These are phyloP conservation scores for Hibiscus mutabilis DNA, from an alignment of 345 rosid genomes.

Conservation along the genomic window DNA sequence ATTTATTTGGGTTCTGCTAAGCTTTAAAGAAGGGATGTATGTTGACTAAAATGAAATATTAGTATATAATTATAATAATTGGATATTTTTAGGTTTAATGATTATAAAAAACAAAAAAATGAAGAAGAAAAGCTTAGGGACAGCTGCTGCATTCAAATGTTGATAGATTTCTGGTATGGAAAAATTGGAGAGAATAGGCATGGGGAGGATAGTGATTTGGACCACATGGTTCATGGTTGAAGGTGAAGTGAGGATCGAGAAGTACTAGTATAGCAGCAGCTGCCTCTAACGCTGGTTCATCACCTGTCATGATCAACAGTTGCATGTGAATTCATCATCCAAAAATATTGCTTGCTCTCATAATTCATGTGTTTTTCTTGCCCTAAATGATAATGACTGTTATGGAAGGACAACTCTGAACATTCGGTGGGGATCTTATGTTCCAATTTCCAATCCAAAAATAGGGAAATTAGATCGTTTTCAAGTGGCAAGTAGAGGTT, in stretches of 20 bases:
- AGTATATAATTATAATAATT: not conserved
- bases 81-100: slow-evolving; percentile 13
- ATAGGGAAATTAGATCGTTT: slow-evolving; percentile 5
- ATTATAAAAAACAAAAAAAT: slow-evolving; percentile 18
- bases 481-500: slow-evolving; percentile 14
- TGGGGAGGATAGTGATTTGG: slow-evolving; percentile 18
- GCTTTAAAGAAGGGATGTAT: not conserved
- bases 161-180: slow-evolving; percentile 27
- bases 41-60: not conserved
- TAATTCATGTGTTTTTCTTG: not conserved
- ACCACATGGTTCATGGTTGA: slow-evolving; percentile 26
- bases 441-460: too few relatives aligned
- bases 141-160: slow-evolving; percentile 3
- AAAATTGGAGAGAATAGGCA: slow-evolving; percentile 2
- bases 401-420: too few relatives aligned
- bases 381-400: not conserved
- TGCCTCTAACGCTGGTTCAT: not conserved
- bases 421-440: too few relatives aligned
- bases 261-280: too few relatives aligned
- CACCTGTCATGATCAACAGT: slow-evolving; percentile 9
- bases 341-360: not conserved
- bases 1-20: not conserved
- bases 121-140: not conserved
- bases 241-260: too few relatives aligned
- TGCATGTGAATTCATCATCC: slow-evolving; percentile 13